Evolutionary conservation across 106 monocot species (phyloP).

Genomic region (Platanthera guangdongensis): DNA sequence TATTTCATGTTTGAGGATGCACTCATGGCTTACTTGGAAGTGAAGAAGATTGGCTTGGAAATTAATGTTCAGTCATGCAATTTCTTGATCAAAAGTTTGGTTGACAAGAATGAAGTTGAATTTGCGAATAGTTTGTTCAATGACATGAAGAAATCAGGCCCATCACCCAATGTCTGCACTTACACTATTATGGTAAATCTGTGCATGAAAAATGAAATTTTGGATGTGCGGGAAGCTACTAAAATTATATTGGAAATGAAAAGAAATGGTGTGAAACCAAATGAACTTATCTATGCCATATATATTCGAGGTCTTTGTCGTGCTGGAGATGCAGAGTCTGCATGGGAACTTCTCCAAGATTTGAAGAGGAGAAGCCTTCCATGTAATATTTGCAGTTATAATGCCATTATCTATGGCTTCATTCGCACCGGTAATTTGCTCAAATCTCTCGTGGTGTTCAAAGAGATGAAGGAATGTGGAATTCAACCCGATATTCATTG

Average conservation of each 20-base stretch:
- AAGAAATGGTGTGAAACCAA: conserved; percentile 10
- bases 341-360: conserved; percentile 17
- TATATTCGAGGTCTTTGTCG: conserved; percentile 12
- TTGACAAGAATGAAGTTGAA: background rate
- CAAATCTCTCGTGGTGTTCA: conserved; percentile 8
- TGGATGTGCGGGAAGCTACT: conserved; percentile 6
- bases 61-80: conserved; percentile 11
- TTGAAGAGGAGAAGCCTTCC: conserved; percentile 1
- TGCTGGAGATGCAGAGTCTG: background rate
- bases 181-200: conserved; percentile 12
- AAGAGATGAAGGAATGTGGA: conserved; percentile 15
- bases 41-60: background rate
- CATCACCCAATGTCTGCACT: conserved; percentile 8
- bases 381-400: conserved; percentile 10
- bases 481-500: conserved; percentile 9
- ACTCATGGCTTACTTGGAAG: background rate
- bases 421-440: background rate
- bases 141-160: conserved; percentile 4
- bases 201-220: background rate
- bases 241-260: conserved; percentile 12
- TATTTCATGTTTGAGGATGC: conserved; percentile 10
- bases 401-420: conserved; percentile 16
- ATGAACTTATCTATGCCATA: conserved; percentile 7
- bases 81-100: conserved; percentile 1
- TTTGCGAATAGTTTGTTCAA: background rate